Base-by-base conservation (phyloP, 2,329 filamentous ascomycete species). In the Whalleya microplaca region DNA sequence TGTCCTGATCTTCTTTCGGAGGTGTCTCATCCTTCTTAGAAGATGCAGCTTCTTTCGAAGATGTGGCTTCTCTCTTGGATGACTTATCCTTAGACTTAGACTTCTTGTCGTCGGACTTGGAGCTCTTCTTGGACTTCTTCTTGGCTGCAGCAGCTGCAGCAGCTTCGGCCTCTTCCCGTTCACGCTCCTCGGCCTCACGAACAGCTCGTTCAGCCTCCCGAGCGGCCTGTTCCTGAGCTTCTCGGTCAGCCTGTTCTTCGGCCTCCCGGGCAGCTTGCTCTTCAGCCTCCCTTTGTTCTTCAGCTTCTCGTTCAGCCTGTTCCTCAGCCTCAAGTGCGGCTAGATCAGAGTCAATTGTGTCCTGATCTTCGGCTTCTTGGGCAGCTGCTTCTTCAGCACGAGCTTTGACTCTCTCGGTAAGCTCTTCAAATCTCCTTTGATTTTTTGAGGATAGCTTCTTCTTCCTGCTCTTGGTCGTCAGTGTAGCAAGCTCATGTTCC, bases 101-200 rank as follows among this genome's bases (percentile, higher is more conserved):
- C 53, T 70, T 69, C 53, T 71, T 71, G 2, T 67, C 62, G 20
- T 70, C 69, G 1, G 64, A 58, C 53, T 72, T 73, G 27, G 72
- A 74, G 46, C 70, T 71, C 58, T 76, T 76, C 67, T 78, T 80
- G 23, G 74, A 72, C 64, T 78, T 79, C 63, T 75, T 27, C 23
- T 75, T 72, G 57, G 62, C 66, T 12, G 58, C 64, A 21, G 23
- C 23, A 9, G 62, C 66, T 12, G 58, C 64, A 21, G 23, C 23
- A 9, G 68, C 72, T 54, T 72, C 72, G 2, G 69, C 69, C 49
- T 73, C 68, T 48, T 69, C 59, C 29, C 62, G 64, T 53, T 72
- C 65, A 19, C 64, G 65, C 48, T 65, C 66, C 47, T 71, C 64
- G 37, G 66, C 69, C 46, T 71, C 69, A 10, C 55, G 50, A 53